Percentiles rank a stretch among this genome's conserved stretches.
Evolutionary conservation across 768 basidiomycete genomes (phyloP).

Genomic region (Kwoniella sp.): DNA sequence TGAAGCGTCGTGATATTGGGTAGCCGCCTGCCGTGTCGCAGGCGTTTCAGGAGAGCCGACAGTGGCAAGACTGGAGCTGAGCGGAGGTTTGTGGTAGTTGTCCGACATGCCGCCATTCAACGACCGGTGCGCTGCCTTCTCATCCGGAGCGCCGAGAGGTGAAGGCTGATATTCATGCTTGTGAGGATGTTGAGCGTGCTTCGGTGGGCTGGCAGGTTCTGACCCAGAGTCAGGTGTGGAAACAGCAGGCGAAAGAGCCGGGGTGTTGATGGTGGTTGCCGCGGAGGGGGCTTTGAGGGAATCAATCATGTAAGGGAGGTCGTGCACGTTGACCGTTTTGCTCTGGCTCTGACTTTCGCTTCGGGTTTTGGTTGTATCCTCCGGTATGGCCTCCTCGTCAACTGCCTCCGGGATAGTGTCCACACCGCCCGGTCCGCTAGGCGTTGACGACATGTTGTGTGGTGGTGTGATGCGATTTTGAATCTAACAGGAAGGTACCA

Average conservation of each 20-base stretch:
- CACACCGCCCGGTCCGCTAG: slow-evolving; percentile 8
- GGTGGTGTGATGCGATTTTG: not conserved
- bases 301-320: slow-evolving; percentile 24
- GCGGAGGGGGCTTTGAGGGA: slow-evolving; percentile 8
- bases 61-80: slow-evolving; percentile 10
- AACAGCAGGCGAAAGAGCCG: slow-evolving; percentile 19
- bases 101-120: slow-evolving; percentile 12
- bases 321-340: slow-evolving; percentile 25
- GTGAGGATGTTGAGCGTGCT: slow-evolving; percentile 2
- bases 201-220: slow-evolving; percentile 15
- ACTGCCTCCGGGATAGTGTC: slow-evolving; percentile 11
- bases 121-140: slow-evolving; percentile 9
- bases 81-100: slow-evolving; percentile 4
- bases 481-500: no score
- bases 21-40: not conserved
- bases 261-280: slow-evolving; percentile 8
- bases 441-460: not conserved
- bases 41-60: slow-evolving; percentile 1
- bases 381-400: slow-evolving; percentile 18
- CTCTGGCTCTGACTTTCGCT: not conserved
- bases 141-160: slow-evolving; percentile 12
- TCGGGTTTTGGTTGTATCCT: slow-evolving; percentile 11
- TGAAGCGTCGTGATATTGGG: slow-evolving; percentile 13
- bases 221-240: slow-evolving; percentile 26
- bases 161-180: slow-evolving; percentile 12